Conservation (phyloP, 371 early-diverging fungal genomes). For the Sanchytrium tribonematis region DNA sequence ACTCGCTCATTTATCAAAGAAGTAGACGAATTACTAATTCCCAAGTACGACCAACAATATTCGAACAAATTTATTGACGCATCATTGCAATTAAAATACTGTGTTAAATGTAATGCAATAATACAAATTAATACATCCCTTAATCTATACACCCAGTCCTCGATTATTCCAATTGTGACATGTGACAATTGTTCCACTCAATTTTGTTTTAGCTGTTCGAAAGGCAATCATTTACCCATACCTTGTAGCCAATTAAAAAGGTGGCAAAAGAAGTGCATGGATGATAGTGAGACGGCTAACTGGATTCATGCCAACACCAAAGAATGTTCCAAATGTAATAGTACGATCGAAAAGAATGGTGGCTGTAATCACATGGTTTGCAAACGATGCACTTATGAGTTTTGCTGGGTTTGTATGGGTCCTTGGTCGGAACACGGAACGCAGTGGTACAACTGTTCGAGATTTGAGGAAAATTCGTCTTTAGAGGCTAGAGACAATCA, state of each 20-base stretch:
- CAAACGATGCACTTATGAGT: slow-evolving; percentile 53
- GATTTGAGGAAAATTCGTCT: slow-evolving; percentile 56
- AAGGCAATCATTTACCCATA: slow-evolving; percentile 65
- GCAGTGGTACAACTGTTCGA: slow-evolving; percentile 75
- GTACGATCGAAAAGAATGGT: slow-evolving; percentile 78
- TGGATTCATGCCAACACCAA: slow-evolving; percentile 90
- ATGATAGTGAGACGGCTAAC: slow-evolving; percentile 89
- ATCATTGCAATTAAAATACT: too few relatives aligned
- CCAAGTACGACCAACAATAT: too few relatives aligned
- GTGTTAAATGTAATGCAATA: too few relatives aligned
- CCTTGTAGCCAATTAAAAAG: slow-evolving; percentile 50
- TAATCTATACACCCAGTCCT: too few relatives aligned
- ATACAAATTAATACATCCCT: too few relatives aligned
- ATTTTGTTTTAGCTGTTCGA: slow-evolving; percentile 87
- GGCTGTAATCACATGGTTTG: slow-evolving; percentile 80
- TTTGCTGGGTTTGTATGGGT: slow-evolving; percentile 54
- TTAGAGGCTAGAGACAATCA: slow-evolving; percentile 47
- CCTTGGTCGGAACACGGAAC: slow-evolving; percentile 82
- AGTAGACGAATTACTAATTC: too few relatives aligned
- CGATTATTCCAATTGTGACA: too few relatives aligned
- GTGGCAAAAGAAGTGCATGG: slow-evolving; percentile 81
- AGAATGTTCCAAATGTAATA: slow-evolving; percentile 71
- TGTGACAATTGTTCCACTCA: too few relatives aligned
- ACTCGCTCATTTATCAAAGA: too few relatives aligned
- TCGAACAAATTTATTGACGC: too few relatives aligned